Evolutionary conservation across 106 monocot genomes (phyloP).

Genomic region (Cymbidium sinense): DNA sequence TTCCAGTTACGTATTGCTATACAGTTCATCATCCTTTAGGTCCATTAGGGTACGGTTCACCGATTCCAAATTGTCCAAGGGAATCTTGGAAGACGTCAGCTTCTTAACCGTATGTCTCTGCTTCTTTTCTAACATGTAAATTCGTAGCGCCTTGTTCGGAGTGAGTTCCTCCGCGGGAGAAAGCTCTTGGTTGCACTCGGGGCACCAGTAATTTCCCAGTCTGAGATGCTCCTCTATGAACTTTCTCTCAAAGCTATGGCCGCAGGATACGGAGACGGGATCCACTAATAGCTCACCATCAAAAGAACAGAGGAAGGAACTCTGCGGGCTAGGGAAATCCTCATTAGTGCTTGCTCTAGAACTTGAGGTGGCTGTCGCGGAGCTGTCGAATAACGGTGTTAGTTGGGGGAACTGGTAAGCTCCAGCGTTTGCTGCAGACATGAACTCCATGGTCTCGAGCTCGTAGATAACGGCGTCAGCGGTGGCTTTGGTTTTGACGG

Average conservation of each 20-base stretch:
- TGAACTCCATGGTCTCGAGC: background rate
- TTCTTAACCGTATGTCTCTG: background rate
- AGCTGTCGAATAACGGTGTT: background rate
- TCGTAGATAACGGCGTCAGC: background rate
- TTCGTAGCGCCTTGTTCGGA: slow-evolving; percentile 5
- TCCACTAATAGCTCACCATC: slow-evolving; percentile 7
- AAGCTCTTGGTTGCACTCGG: slow-evolving; percentile 1
- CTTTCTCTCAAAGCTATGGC: slow-evolving; percentile 23
- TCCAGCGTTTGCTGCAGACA: background rate
- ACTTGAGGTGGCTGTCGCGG: background rate
- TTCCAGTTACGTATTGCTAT: background rate
- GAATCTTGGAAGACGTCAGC: background rate
- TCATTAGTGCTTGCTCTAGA: background rate
- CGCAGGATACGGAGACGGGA: slow-evolving; percentile 14
- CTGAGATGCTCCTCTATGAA: background rate
- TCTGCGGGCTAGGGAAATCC: background rate
- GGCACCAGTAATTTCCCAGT: background rate
- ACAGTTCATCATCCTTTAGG: background rate
- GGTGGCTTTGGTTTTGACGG: background rate
- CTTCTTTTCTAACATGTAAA: slow-evolving; percentile 12
- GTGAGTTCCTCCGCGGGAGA: slow-evolving; percentile 2
- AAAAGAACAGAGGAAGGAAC: slow-evolving; percentile 8
- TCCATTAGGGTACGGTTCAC: slow-evolving; percentile 4
- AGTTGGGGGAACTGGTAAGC: background rate
- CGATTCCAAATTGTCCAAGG: background rate